Base-by-base conservation (phyloP, 1,284 basidiomycete species). In the Ceratobasidium sp. region DNA sequence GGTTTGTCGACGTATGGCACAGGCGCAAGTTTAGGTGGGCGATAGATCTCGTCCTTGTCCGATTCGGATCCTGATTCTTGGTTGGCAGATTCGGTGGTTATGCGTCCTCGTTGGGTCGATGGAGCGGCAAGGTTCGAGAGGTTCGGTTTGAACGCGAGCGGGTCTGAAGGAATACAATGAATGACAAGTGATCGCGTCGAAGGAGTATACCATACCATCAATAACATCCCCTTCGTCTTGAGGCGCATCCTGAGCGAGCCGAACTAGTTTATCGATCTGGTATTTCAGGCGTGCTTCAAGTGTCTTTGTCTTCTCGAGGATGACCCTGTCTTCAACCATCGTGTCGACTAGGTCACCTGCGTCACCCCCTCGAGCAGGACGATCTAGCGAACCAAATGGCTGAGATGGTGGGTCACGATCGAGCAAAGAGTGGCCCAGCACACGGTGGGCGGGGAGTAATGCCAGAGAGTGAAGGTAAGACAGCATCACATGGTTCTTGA, bases 211-310 rank as follows among this genome's bases (percentile, higher is more conserved):
- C 93, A 76, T 94, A 92, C 93, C 93, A 76, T 94, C 89, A 12
- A 86, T 81, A 21, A 86, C 82, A 67, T 83, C 82, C 30, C 88
- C 85, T 52, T 85, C 80, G 18, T 83, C 82, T 10, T 86, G 83
- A 1, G 85, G 81, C 39, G 87, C 85, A 69, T 90, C 88, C 67
- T 84, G 81, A 39, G 93, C 91, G 3, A 92, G 81, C 71, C 88
- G 86, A 36, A 96, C 86, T 23, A 97, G 87, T 80, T 98, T 98
- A 78, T 98, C 96, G 78, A 98, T 93, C 80, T 98, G 96, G 80
- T 98, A 97, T 74, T 88, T 90, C 85, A 98, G 91, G 78, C 93
- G 90, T 70, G 85, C 86, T 81, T 99, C 96, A 45, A 99, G 83
- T 1, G 86, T 83, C 75, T 89, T 90, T 61, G 89, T 84, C 80